Base-by-base conservation (phyloP, 371 early-diverging fungal genomes). In the Mortierella sp. region DNA sequence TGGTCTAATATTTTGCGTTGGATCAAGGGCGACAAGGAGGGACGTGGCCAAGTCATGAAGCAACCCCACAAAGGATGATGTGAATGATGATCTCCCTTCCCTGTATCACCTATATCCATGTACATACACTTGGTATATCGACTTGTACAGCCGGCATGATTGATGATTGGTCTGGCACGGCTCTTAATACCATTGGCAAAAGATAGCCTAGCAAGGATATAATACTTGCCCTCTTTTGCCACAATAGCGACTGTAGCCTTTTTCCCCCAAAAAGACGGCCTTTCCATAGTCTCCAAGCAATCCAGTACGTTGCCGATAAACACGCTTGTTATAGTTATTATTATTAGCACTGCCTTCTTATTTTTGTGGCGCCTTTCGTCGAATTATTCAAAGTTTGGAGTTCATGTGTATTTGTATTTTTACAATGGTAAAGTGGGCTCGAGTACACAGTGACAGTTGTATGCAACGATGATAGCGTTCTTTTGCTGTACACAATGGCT, bases 281-380 rank as follows among this genome's bases (percentile, higher is more conserved):
- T 36, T 36, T 36, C 36, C 36, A 3, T 24, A 22, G 11, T 57
- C 28, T 22, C 13, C 15, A 33, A 13, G 58, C 63, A 63, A 47
- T 63, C 24, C 24, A 47, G 63, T 63, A 11, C 48, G 63, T 63
- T 3, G n/a, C 63, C 63, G 63, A 63, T 47, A 63, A 63, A 63
- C 63, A 63, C 63, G 63, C 63, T 24, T 21, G 4, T 22, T 53
- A 28, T 28, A 3, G 19, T 10, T 21, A 15, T 22, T 53, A 24
- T 24, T 5, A 19, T 10, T 53, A 15, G 16, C 45, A 45, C 15
- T 36, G 36, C 36, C 15, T 45, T 4, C 16, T 45, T 45, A 45
- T 13, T 45, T 45, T 9, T 45, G 11, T 45, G 45, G 45, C 45
- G 45, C 45, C 45, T 15, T 45, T 11, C 9, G 45, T 11, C 45